phyloP scores from a whole-genome alignment of 306 rosid species.

The Carpinus fangiana region DNA sequence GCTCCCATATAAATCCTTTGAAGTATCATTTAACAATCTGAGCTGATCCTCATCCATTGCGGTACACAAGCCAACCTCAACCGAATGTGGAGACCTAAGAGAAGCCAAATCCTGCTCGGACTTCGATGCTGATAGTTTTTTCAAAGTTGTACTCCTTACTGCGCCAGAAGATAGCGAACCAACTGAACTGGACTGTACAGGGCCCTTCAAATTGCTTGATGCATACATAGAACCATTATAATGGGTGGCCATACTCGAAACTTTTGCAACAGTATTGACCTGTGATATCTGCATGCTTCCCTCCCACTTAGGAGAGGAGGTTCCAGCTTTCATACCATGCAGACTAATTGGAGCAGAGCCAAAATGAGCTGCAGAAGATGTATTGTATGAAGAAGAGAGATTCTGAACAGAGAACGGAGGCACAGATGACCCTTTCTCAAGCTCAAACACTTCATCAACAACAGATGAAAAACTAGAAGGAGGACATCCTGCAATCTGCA shows the following conservation, averaged over 20 bases:
- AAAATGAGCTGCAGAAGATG: constrained; percentile 63
- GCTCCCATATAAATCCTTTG: constrained; percentile 64
- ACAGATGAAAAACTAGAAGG: constrained; percentile 86
- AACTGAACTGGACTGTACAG: constrained; percentile 65
- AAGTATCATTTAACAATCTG: constrained; percentile 58
- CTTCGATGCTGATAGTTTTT: constrained; percentile 73
- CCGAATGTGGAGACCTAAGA: constrained; percentile 67
- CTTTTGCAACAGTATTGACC: constrained; percentile 46
- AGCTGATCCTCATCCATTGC: constrained; percentile 78
- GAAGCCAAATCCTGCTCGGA: constrained; percentile 97
- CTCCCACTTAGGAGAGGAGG: constrained; percentile 83
- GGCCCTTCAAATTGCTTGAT: constrained; percentile 62
- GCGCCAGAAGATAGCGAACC: constrained; percentile 60
- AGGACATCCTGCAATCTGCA: constrained; percentile 59
- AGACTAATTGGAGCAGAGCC: constrained; percentile 59
- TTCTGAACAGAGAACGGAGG: constrained; percentile 51
- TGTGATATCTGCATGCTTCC: constrained; percentile 65
- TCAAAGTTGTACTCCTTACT: constrained; percentile 62
- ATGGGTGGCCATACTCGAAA: constrained; percentile 42
- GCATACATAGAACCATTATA: constrained; percentile 62
- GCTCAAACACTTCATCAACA: constrained; percentile 93
- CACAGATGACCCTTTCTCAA: constrained; percentile 70
- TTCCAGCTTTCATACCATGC: constrained; percentile 58
- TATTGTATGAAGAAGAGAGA: constrained; percentile 49
- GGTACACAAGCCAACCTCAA: constrained; percentile 54